Conservation (phyloP, 2,329 filamentous ascomycete species). For the Boeremia exigua region DNA sequence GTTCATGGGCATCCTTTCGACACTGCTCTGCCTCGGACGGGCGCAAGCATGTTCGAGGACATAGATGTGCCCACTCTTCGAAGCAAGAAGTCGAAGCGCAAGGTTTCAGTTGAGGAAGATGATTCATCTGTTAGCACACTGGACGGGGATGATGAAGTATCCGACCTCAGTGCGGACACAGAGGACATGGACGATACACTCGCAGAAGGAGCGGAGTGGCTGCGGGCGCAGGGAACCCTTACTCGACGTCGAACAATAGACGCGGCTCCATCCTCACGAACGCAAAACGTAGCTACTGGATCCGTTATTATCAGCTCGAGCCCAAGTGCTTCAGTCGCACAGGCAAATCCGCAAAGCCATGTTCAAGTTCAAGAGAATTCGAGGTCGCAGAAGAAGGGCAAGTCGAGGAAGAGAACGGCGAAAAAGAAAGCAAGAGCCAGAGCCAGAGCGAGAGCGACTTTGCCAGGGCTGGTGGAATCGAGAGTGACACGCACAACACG, state of each 20-base stretch:
- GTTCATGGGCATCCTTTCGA: slow-evolving; percentile 16
- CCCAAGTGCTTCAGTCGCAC: not conserved
- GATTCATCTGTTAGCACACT: not conserved
- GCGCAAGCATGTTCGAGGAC: slow-evolving; percentile 24
- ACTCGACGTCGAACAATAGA: too few relatives aligned
- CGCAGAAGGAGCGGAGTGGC: not conserved
- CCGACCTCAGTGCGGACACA: not conserved
- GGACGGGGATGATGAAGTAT: not conserved
- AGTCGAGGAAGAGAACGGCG: not conserved
- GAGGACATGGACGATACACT: not conserved
- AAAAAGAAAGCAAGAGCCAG: not conserved
- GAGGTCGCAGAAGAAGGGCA: not conserved
- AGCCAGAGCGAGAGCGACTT: too few relatives aligned
- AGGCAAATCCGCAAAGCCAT: not conserved
- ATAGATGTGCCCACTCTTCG: not conserved
- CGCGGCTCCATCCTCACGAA: too few relatives aligned
- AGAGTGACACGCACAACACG: too few relatives aligned
- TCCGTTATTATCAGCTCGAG: not conserved
- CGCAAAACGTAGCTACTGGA: not conserved
- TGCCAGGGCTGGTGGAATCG: too few relatives aligned
- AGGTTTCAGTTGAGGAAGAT: not conserved
- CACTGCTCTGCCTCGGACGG: slow-evolving; percentile 13
- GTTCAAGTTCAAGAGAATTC: too few relatives aligned
- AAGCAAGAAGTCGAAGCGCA: not conserved
- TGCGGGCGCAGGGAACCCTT: not conserved